Conservation (phyloP, 1,284 basidiomycete species). For the Ceraceosorus bombacis region DNA sequence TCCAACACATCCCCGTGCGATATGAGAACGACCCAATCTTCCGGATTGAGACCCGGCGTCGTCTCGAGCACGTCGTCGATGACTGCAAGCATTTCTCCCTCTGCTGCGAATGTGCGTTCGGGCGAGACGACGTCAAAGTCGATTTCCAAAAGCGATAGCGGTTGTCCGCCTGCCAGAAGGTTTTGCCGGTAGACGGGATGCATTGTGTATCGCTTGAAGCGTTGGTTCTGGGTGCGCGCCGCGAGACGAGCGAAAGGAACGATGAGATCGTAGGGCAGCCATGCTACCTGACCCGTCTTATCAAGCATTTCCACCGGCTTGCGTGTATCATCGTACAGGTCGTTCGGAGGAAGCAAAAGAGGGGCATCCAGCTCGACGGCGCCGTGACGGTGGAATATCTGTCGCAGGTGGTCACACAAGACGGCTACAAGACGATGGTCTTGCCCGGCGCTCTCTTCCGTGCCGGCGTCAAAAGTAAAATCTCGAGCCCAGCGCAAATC, state of each 20-base stretch:
- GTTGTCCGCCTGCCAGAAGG: constrained; percentile 48
- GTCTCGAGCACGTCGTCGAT: constrained; percentile 43
- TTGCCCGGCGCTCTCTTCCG: constrained; percentile 56
- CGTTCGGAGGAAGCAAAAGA: constrained; percentile 64
- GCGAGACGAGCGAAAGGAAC: constrained; percentile 78
- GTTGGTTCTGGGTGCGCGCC: constrained; percentile 62
- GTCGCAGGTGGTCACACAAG: constrained; percentile 66
- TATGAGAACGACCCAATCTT: constrained; percentile 43
- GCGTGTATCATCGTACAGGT: constrained; percentile 66
- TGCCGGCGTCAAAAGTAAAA: constrained; percentile 70
- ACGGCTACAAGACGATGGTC: constrained; percentile 67
- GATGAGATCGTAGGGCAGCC: constrained; percentile 51
- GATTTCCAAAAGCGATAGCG: constrained; percentile 43
- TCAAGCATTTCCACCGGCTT: constrained; percentile 73
- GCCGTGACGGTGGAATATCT: constrained; percentile 78
- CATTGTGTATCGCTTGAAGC: constrained; percentile 86
- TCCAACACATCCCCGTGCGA: constrained; percentile 38
- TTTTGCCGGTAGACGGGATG: constrained; percentile 47
- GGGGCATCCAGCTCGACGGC: constrained; percentile 79
- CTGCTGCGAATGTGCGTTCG: constrained; percentile 40
- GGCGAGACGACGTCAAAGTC: constrained; percentile 49
- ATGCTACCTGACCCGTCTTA: constrained; percentile 52
- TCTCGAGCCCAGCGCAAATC: constrained; percentile 57
- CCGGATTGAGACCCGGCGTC: constrained; percentile 37
- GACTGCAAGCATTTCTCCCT: constrained; percentile 43